Base-by-base conservation (phyloP, 2,329 filamentous ascomycete genomes). In the Coniochaeta sp. region DNA sequence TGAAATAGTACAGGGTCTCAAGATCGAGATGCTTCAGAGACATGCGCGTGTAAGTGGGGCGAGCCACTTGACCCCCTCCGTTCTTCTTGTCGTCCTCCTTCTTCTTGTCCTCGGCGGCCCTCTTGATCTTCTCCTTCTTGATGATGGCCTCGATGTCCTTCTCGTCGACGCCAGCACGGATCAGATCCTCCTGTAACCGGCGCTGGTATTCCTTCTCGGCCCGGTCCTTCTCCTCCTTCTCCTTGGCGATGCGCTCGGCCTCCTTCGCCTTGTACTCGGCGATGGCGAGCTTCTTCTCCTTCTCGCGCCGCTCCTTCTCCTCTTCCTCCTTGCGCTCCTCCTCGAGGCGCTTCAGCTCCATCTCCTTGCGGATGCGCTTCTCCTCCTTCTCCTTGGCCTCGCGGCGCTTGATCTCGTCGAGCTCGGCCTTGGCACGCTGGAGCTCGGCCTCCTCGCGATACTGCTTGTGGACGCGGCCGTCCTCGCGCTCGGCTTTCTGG, bases 1-100 rank as follows among this genome's bases (percentile, higher is more conserved):
- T 74, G 65, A 81, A 84, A 17, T 72, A 73, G 57, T 79, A 74
- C 60, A 88, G 69, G 5, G 85, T 87, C 73, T 88, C 85, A 59
- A 87, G 76, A 0, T 84, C 87, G 24, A 88, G 72, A 68, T 88
- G 81, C 59, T 78, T 77, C 26, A 85, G 79, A 1, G 83, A 76
- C 84, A 88, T 87, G 64, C 85, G 79, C 16, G 85, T 88, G 67
- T 87, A 87, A 0, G 83, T 86, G 0, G 83, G 69, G 9, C 66
- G 66, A 22, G 58, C 60, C 14, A 63, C 11, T 47, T 68, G 63
- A 40, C 63, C 61, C 11, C 67, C 61, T 9, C 65, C 59, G 54
- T 67, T 62, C 58, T 70, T 64, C 55, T 69, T 63, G 57, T 67
- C 61, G 65, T 79, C 79, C 63, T 82, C 76, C 64, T 81, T 81